Base-by-base conservation (phyloP, 257 asterid genomes). In the Schizonepeta tenuifolia region DNA sequence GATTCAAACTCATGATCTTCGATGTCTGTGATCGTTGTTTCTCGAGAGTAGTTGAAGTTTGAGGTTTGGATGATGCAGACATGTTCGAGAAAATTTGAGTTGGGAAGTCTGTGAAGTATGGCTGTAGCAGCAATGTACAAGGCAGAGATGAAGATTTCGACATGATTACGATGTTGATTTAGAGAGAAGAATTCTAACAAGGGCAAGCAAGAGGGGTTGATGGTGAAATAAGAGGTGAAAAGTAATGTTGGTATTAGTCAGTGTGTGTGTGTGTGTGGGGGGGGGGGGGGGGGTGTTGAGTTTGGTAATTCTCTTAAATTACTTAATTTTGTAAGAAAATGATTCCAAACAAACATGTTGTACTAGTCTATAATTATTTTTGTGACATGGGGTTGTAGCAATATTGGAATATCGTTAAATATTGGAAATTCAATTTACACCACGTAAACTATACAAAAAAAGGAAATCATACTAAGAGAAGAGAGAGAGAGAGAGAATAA, bases 141-240 rank as follows among this genome's bases (percentile, higher is more conserved):
- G 50, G 60, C 12, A 44, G 62, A 26, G 22, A 70, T 28, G 47
- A 57, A 28, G 67, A 70, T 43, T 20, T 40, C 67, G 2, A 24
- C 15, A 43, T 43, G 9, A 6, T 46, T 60, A 2, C 64, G 61
- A 33, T 46, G 61, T 31, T 46, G 61, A 46, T 59, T 58, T 10
- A 31, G 2, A 33, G n/a, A 71, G 11, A 46, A 44, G 21, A 59
- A 24, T 31, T 61, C 54, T 5, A 47, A 41, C 54, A 72, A 60
- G 76, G 21, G 26, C 53, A 20, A 49, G 21, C 49, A 72, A 6
- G 43, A 24, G n/a, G 77, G 35, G 77, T 35, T 61, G 14, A 72
- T 72, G 51, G 70, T 62, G 22, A 62, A 13, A 22, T 61, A 72
- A 10, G 66, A 20, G 18, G 66, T 62, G 53, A 46, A 60, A 12